A percentile compares a stretch with the other conserved stretches of the same genome.
These are phyloP conservation scores for Murraya paniculata DNA, from an alignment of 345 rosid species.

Conservation along the genomic window DNA sequence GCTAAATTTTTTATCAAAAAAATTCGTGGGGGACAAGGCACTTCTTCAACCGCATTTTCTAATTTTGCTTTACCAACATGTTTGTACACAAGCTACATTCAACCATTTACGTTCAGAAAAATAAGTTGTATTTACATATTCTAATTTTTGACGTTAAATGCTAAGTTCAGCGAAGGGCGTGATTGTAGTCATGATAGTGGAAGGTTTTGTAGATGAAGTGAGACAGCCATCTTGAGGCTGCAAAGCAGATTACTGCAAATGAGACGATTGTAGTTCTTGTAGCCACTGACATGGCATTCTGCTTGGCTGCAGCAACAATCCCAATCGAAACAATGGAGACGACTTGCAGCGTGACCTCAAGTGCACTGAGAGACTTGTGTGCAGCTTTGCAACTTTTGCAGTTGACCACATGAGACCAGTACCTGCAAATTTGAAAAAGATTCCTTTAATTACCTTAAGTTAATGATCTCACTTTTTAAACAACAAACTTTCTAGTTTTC, in stretches of 20 bases:
- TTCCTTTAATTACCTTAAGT: not conserved
- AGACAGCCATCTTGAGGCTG: slow-evolving; percentile 71
- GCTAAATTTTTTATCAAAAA: too few species aligned
- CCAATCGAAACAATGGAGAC: slow-evolving; percentile 50
- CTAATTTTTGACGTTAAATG: not conserved
- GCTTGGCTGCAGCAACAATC: slow-evolving; percentile 53
- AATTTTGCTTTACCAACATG: not conserved
- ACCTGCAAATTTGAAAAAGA: slow-evolving; percentile 38
- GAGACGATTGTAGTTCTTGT: slow-evolving; percentile 42
- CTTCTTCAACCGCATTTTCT: not conserved
- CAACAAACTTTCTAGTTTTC: not conserved
- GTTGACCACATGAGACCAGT: slow-evolving; percentile 82
- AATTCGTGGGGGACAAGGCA: not conserved
- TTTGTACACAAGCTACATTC: not conserved
- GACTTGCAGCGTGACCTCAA: slow-evolving; percentile 60
- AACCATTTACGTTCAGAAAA: too few species aligned
- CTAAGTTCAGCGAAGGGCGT: slow-evolving; percentile 51
- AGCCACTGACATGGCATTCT: slow-evolving; percentile 32
- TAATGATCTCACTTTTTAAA: too few species aligned
- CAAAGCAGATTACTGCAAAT: slow-evolving; percentile 54
- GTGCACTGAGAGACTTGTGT: slow-evolving; percentile 48
- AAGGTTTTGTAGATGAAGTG: slow-evolving; percentile 69
- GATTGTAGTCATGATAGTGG: slow-evolving; percentile 73
- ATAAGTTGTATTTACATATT: not conserved
- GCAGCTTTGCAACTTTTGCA: slow-evolving; percentile 74